Conservation (phyloP, 2,329 filamentous ascomycete genomes). For the Ceratocystis colombiana region DNA sequence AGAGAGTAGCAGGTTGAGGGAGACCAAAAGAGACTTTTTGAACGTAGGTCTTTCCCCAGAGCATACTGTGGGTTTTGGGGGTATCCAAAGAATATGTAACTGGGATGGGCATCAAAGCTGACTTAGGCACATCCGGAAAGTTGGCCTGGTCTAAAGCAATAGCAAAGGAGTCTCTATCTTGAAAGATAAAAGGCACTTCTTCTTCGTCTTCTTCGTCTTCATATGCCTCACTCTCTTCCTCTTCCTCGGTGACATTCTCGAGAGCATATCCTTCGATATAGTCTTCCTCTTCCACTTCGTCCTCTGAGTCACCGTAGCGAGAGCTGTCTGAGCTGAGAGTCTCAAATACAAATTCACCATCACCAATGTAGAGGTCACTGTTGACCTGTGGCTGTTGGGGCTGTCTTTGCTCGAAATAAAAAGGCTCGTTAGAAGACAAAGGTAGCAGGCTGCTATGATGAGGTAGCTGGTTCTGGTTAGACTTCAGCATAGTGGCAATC, state of each 20-base stretch:
- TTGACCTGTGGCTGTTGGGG: neutral
- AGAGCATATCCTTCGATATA: neutral
- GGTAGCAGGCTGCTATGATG: slow-evolving; percentile 40
- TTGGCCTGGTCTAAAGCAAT: slow-evolving; percentile 14
- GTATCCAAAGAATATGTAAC: neutral
- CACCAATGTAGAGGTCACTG: neutral
- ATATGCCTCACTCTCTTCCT: neutral
- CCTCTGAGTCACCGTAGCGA: slow-evolving; percentile 28
- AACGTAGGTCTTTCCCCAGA: slow-evolving; percentile 11
- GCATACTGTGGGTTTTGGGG: slow-evolving; percentile 6
- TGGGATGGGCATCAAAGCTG: neutral
- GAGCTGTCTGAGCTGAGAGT: slow-evolving; percentile 28
- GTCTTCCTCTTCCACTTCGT: slow-evolving; percentile 25
- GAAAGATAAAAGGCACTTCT: slow-evolving; percentile 19
- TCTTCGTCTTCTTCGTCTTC: slow-evolving; percentile 24
- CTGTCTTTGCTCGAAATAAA: slow-evolving; percentile 7
- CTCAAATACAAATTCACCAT: slow-evolving; percentile 3
- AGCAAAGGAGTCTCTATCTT: slow-evolving; percentile 23
- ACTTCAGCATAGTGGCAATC: slow-evolving; percentile 50
- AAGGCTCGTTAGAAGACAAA: slow-evolving; percentile 28
- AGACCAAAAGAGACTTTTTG: slow-evolving; percentile 16
- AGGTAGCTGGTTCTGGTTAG: slow-evolving; percentile 42
- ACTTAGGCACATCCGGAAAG: slow-evolving; percentile 19
- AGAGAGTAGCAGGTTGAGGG: slow-evolving; percentile 16
- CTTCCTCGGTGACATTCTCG: slow-evolving; percentile 25